These are phyloP conservation scores for Vanrija sp. DNA, from an alignment of 1,284 basidiomycete genomes.

Conservation along the genomic window DNA sequence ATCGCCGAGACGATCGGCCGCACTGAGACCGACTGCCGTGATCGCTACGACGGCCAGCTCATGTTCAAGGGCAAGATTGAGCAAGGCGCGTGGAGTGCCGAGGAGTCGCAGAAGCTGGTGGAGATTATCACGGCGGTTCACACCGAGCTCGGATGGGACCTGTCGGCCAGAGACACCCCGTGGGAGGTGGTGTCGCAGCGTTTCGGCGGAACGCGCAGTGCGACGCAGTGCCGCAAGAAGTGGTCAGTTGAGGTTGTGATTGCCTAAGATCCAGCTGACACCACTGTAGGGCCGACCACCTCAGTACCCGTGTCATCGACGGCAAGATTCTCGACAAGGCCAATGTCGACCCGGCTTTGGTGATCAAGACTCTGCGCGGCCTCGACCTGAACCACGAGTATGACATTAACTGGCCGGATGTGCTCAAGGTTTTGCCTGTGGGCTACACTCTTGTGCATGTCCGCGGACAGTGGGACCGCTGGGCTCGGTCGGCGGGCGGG, in stretches of 20 bases:
- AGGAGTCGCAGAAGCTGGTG: conserved; percentile 20
- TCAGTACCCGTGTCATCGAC: conserved; percentile 3
- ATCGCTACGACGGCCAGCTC: conserved; percentile 34
- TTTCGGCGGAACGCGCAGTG: conserved; percentile 24
- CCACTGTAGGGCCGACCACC: conserved; percentile 5
- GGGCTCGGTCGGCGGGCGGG: not conserved
- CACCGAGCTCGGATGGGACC: conserved; percentile 15
- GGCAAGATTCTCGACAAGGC: conserved; percentile 2
- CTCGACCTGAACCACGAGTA: conserved; percentile 4
- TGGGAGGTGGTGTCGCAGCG: conserved; percentile 28
- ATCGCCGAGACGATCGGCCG: conserved; percentile 35
- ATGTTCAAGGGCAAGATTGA: conserved; percentile 11
- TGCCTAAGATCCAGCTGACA: not conserved
- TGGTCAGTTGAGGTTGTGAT: conserved; percentile 16
- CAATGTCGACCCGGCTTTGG: not conserved
- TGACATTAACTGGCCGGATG: conserved; percentile 11
- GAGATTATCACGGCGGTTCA: conserved; percentile 22
- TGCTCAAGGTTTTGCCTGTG: not conserved
- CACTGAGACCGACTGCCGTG: conserved; percentile 36
- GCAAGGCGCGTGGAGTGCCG: conserved; percentile 23
- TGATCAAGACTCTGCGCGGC: conserved; percentile 7
- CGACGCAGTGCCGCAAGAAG: conserved; percentile 32
- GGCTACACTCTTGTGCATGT: conserved; percentile 2
- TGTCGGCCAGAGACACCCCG: conserved; percentile 21
- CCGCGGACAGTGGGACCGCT: conserved; percentile 8